Conservation (phyloP, 2,329 filamentous ascomycete species). For the Botrytis galanthina region DNA sequence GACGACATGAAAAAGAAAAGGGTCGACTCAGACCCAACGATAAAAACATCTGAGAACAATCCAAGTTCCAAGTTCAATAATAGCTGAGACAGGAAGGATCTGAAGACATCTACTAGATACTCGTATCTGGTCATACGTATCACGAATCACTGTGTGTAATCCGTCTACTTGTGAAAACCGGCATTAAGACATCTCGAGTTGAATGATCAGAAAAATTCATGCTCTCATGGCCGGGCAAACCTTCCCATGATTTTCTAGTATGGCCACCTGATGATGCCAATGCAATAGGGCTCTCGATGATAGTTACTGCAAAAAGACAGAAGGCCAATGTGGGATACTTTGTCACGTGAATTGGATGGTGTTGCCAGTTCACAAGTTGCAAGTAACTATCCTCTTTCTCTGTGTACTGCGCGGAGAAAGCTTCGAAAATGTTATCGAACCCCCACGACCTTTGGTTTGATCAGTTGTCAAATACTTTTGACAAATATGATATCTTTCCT, state of each 20-base stretch:
- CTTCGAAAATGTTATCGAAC: not conserved
- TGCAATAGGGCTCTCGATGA: not conserved
- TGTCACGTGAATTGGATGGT: not conserved
- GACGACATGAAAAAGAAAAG: not conserved
- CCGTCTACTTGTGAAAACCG: not conserved
- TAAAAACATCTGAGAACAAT: not conserved
- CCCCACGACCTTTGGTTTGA: not conserved
- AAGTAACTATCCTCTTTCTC: not conserved
- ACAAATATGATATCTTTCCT: not conserved
- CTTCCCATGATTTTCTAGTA: not conserved
- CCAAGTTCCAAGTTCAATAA: not conserved
- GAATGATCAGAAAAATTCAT: not conserved
- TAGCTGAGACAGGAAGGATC: not conserved
- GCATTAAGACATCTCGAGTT: not conserved
- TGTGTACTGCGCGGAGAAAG: slow-evolving; percentile 5
- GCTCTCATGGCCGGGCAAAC: not conserved
- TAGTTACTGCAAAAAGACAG: not conserved
- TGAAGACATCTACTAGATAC: not conserved
- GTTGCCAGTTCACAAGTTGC: slow-evolving; percentile 5
- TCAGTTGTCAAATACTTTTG: slow-evolving; percentile 8
- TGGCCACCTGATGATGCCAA: not conserved
- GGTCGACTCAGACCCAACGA: not conserved
- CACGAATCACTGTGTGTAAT: not conserved
- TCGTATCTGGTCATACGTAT: not conserved
- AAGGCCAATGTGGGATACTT: not conserved